Base-by-base conservation (phyloP, 2,329 filamentous ascomycete genomes). In the Nothomitra cinnamomea region DNA sequence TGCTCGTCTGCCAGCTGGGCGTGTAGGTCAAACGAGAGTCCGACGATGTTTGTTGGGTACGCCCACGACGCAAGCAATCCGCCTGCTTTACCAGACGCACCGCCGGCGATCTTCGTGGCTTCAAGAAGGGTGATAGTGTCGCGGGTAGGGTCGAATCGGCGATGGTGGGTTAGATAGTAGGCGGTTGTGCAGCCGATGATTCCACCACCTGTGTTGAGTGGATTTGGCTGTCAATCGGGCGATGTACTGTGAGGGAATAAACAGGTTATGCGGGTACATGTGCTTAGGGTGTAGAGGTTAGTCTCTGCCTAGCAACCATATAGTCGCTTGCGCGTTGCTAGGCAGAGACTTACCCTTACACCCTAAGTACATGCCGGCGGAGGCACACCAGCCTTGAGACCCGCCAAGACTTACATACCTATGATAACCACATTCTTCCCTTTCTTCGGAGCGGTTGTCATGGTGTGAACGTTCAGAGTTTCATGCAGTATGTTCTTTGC, bases 61-160 rank as follows among this genome's bases (percentile, higher is more conserved):
- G 56, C 56, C 56, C 56, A 57, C 17, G 25, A 38, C 1, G 53
- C 56, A 35, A 57, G 28, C 4, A 57, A 32, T 36, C 56, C 56
- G 22, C 56, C 56, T 52, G 56, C 56, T 50, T 57, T 57, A 6
- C 56, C 56, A 17, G 56, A 57, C 17, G 56, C 53, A 17, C 56
- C 56, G 21, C 56, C 56, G 42, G 53, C 56, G 21, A 57, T 48
- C 24, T 49, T 52, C 22, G 52, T 57, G 38, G 55, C 52, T 48
- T 57, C 56, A 5, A 57, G 45, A 15, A 57, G 38, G n/a, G 56
- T 57, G 13, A 57, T 50, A 2, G 13, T 36, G 28, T 57, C 38
- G 1, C 7, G 24, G 1, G 19, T 6, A 1, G 38, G 45, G 41
- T 57, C 42, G 35, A 28, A 57, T 36, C 19, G 32, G 19, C 32